A percentile compares a stretch with the other conserved stretches of the same genome.
Conservation (phyloP, 2,329 filamentous ascomycete species). For the Pestalotiopsis sp. region DNA sequence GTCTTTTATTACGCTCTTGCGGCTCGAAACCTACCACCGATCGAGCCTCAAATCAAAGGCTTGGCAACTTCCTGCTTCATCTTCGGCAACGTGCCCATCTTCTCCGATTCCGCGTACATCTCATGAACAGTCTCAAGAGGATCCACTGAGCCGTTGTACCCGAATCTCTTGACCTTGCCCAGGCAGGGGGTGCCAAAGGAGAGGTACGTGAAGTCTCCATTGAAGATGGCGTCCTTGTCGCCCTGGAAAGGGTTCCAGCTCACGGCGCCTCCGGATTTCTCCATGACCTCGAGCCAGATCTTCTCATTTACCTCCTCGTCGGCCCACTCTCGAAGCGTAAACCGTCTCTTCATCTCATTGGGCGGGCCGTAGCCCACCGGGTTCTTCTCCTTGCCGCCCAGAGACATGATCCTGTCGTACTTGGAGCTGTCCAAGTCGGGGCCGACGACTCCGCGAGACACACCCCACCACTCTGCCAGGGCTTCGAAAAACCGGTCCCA, state of each 20-base stretch:
- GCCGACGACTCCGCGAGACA: neutral
- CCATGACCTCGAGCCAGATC: neutral
- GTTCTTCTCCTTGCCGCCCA: neutral
- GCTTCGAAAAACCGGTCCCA: neutral
- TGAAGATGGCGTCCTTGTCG: neutral
- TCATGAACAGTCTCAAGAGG: neutral
- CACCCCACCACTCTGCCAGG: neutral
- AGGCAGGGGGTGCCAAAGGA: neutral
- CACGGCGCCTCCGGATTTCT: neutral
- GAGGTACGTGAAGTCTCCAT: neutral
- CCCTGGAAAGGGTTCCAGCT: neutral
- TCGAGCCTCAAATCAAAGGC: neutral
- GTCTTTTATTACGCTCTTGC: too few relatives aligned
- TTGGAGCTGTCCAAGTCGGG: neutral
- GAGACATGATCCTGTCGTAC: neutral
- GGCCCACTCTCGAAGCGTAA: neutral
- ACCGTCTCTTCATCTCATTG: neutral
- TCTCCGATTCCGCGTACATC: neutral
- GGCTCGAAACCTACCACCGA: too few relatives aligned
- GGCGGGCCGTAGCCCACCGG: neutral
- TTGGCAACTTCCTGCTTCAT: neutral
- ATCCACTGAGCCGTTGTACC: neutral
- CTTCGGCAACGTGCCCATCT: neutral
- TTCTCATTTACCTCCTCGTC: neutral
- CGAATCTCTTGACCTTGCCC: neutral